phyloP scores from a whole-genome alignment of 2,329 filamentous ascomycete genomes.

The Cercospora brassicicola region DNA sequence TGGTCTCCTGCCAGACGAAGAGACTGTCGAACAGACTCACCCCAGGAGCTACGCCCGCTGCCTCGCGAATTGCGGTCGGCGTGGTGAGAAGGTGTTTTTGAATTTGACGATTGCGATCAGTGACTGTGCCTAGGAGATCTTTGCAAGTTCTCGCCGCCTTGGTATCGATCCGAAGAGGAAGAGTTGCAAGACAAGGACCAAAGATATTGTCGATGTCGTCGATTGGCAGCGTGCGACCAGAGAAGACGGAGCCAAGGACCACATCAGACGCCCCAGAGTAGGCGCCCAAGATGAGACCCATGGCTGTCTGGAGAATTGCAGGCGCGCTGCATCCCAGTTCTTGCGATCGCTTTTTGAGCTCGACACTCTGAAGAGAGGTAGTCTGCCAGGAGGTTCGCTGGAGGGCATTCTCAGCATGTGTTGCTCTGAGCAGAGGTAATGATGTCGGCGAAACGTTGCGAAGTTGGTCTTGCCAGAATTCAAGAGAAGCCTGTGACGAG shows the following conservation, averaged over 20 bases:
- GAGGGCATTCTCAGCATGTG: conserved; percentile 22
- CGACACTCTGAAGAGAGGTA: conserved; percentile 14
- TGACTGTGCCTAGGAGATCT: conserved; percentile 65
- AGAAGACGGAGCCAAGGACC: conserved; percentile 75
- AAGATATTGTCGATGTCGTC: conserved; percentile 68
- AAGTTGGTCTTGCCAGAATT: conserved; percentile 72
- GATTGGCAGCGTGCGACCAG: conserved; percentile 74
- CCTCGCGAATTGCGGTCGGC: conserved; percentile 67
- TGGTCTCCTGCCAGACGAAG: conserved; percentile 81
- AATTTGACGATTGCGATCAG: conserved; percentile 64
- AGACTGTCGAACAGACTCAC: conserved; percentile 70
- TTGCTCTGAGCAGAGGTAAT: conserved; percentile 61
- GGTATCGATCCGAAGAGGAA: conserved; percentile 69
- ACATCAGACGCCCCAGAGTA: conserved; percentile 67
- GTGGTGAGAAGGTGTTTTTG: conserved; percentile 65
- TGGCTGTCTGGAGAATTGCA: conserved; percentile 71
- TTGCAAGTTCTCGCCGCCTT: conserved; percentile 52
- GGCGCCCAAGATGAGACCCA: conserved; percentile 64
- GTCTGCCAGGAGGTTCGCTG: conserved; percentile 28
- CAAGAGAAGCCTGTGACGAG: conserved; percentile 28
- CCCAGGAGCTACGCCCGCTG: conserved; percentile 56
- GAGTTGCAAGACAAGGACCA: conserved; percentile 75
- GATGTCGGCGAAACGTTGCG: conserved; percentile 54
- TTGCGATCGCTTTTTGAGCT: conserved; percentile 16
- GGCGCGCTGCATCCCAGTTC: conserved; percentile 59